A percentile compares a stretch with the other conserved stretches of the same genome.
These are phyloP conservation scores for Neobulgaria alba DNA, from an alignment of 2,329 filamentous ascomycete genomes.

Conservation along the genomic window DNA sequence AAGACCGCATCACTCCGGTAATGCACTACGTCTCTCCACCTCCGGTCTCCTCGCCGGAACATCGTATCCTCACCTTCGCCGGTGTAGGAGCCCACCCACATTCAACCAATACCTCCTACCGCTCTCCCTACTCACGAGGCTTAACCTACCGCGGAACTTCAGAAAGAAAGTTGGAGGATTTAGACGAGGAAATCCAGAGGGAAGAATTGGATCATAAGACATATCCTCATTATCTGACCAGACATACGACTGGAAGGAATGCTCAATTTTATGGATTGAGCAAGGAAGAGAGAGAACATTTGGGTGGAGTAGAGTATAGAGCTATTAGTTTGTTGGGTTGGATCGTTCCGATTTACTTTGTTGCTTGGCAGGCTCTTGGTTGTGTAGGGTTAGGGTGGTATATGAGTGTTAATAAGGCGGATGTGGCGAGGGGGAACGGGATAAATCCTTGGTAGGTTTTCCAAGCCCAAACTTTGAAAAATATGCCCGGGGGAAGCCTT, in stretches of 20 bases:
- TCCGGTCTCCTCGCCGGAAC: not conserved
- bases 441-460: conserved; percentile 46
- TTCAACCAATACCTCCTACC: conserved; percentile 6
- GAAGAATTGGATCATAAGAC: not conserved
- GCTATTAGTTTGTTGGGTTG: conserved; percentile 51
- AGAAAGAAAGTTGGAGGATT: not conserved
- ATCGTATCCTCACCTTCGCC: conserved; percentile 14
- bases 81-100: conserved; percentile 12
- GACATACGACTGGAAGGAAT: conserved; percentile 37
- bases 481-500: too few relatives aligned
- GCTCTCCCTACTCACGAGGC: not conserved
- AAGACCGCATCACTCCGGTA: not conserved
- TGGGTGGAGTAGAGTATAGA: conserved; percentile 57
- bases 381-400: conserved; percentile 53
- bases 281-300: conserved; percentile 43
- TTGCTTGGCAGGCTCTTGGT: conserved; percentile 50
- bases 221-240: conserved; percentile 21
- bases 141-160: not conserved
- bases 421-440: conserved; percentile 43
- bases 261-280: conserved; percentile 46
- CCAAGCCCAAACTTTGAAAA: too few relatives aligned
- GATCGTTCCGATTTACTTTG: conserved; percentile 52
- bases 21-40: conserved; percentile 2
- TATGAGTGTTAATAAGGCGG: conserved; percentile 43
- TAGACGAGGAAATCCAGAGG: not conserved